phyloP scores from a whole-genome alignment of 352 stramenopile species.

The Salisapilia sapeloensis region DNA sequence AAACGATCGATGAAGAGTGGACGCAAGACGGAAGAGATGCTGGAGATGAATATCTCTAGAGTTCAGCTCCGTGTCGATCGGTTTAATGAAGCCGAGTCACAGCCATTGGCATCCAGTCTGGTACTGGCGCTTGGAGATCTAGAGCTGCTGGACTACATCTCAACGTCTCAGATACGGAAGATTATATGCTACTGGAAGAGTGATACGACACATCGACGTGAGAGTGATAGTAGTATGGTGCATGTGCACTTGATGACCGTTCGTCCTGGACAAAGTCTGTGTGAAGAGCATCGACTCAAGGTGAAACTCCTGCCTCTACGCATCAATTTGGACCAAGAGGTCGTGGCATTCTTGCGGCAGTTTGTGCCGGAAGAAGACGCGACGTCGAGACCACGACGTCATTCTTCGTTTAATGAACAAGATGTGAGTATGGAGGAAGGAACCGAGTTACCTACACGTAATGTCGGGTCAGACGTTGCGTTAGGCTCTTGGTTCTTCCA shows the following conservation, averaged over 20 bases:
- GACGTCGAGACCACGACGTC: conserved; percentile 4
- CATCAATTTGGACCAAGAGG: conserved; percentile 78
- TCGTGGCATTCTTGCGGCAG: conserved; percentile 74
- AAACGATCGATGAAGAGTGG: conserved; percentile 59
- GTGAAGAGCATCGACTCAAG: conserved; percentile 71
- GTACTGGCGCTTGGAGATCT: conserved; percentile 65
- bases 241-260: conserved; percentile 68
- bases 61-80: conserved; percentile 75
- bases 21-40: conserved; percentile 80
- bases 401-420: conserved; percentile 3
- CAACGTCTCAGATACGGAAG: conserved; percentile 79
- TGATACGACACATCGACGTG: conserved; percentile 54
- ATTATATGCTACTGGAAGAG: conserved; percentile 85
- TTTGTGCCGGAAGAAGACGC: conserved; percentile 44
- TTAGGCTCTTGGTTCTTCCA: conserved; percentile 74
- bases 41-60: conserved; percentile 60
- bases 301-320: conserved; percentile 55
- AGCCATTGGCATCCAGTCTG: conserved; percentile 55
- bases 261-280: conserved; percentile 50
- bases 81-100: conserved; percentile 58
- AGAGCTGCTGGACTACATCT: conserved; percentile 81
- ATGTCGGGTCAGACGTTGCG: conserved; percentile 23
- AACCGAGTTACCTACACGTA: conserved; percentile 2
- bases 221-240: conserved; percentile 75
- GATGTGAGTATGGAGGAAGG: background rate